Conservation (phyloP, 2,329 filamentous ascomycete genomes). For the Hypoxylon sp. region DNA sequence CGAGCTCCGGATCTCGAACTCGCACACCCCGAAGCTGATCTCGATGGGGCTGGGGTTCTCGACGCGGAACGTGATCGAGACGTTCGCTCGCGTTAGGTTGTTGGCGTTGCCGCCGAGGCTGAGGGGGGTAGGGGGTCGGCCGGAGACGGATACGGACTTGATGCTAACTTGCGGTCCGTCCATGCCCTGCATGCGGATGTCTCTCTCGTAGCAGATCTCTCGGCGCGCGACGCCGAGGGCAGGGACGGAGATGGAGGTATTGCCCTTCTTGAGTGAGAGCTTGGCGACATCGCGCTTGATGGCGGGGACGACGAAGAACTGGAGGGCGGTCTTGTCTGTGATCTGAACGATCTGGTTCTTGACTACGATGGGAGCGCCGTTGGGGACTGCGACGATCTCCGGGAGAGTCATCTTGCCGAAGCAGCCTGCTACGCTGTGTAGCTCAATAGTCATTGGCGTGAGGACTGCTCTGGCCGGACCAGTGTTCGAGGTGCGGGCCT, state of each 20-base stretch:
- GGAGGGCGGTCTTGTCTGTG: conserved; percentile 44
- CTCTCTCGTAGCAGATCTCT: conserved; percentile 46
- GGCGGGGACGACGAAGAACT: conserved; percentile 45
- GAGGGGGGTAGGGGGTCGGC: neutral
- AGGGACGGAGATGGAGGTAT: conserved; percentile 37
- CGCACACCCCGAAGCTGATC: conserved; percentile 50
- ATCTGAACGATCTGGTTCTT: conserved; percentile 47
- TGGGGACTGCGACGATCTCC: conserved; percentile 34
- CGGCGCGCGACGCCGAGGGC: conserved; percentile 45
- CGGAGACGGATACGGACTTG: conserved; percentile 3
- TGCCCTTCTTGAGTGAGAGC: conserved; percentile 47
- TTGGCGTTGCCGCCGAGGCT: conserved; percentile 1
- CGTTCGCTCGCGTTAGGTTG: neutral
- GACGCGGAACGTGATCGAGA: conserved; percentile 40
- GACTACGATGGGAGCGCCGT: conserved; percentile 45
- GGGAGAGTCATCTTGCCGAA: conserved; percentile 49
- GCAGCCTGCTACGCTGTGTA: conserved; percentile 38
- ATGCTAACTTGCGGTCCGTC: conserved; percentile 41
- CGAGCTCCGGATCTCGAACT: conserved; percentile 47
- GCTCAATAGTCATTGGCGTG: conserved; percentile 40
- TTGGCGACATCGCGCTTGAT: conserved; percentile 29
- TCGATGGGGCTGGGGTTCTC: conserved; percentile 50
- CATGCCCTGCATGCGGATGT: conserved; percentile 46
- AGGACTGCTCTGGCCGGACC: conserved; percentile 41
- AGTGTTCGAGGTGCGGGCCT: conserved; percentile 46